Evolutionary conservation across 352 stramenopile species (phyloP).

Genomic region (Globisporangium carolinianum): DNA sequence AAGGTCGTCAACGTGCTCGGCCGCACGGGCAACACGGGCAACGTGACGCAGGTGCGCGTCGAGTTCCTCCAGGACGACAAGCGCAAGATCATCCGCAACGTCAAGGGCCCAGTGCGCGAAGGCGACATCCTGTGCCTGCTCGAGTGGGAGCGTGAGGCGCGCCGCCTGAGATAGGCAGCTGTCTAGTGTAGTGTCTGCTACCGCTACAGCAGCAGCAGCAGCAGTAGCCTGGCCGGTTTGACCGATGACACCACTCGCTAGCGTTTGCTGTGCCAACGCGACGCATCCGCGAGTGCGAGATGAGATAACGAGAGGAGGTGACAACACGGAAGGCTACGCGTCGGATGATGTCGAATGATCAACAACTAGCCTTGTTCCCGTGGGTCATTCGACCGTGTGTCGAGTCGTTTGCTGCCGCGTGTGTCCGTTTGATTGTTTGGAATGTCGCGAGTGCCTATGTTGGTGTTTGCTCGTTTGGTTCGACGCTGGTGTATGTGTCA

Average conservation of each 20-base stretch:
- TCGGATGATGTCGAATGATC: neutral
- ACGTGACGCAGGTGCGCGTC: slow-evolving; percentile 99
- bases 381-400: too few species aligned
- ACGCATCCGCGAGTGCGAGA: neutral
- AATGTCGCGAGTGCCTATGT: too few species aligned
- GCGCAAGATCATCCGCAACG: slow-evolving; percentile 99
- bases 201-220: neutral
- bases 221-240: neutral
- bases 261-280: neutral
- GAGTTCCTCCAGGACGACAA: slow-evolving; percentile 99
- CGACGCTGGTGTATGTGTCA: too few species aligned
- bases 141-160: slow-evolving; percentile 99
- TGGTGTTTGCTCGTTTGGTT: too few species aligned
- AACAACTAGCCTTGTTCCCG: too few species aligned
- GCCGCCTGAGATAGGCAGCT: slow-evolving; percentile 94
- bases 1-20: slow-evolving; percentile 98
- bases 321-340: too few species aligned
- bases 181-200: neutral
- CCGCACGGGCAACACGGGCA: slow-evolving; percentile 99
- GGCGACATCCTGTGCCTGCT: slow-evolving; percentile 98
- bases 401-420: too few species aligned
- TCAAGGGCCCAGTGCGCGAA: slow-evolving; percentile 98
- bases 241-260: neutral
- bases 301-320: neutral
- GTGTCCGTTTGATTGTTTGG: too few species aligned